A percentile compares a stretch with the other conserved stretches of the same genome.
Conservation (phyloP, 2,329 filamentous ascomycete genomes). For the Cryphonectria nitschkei region DNA sequence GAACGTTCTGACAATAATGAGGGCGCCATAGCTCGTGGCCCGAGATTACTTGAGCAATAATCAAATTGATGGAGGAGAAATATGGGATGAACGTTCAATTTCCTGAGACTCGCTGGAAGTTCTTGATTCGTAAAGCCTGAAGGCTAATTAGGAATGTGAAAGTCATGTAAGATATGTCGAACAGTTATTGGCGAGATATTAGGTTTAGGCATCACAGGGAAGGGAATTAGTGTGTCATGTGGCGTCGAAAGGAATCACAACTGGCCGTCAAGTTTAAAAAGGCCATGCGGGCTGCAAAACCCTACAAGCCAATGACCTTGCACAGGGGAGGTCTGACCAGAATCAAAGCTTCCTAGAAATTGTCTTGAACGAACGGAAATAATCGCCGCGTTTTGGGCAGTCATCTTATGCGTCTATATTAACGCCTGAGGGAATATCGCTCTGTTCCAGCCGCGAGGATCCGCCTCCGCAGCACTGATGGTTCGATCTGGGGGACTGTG, state of each 20-base stretch:
- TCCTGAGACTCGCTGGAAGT: too few relatives aligned
- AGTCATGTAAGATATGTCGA: neutral
- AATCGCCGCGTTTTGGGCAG: slow-evolving; percentile 13
- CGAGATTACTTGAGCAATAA: neutral
- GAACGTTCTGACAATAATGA: neutral
- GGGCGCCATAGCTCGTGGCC: neutral
- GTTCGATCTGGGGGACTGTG: slow-evolving; percentile 22
- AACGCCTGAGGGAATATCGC: neutral
- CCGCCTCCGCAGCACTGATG: slow-evolving; percentile 20
- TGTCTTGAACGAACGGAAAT: slow-evolving; percentile 16
- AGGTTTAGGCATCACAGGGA: neutral
- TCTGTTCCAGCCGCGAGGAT: slow-evolving; percentile 4
- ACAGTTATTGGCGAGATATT: neutral
- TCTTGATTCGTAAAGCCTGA: neutral
- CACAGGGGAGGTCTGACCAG: neutral
- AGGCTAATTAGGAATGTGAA: neutral
- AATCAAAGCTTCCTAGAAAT: slow-evolving; percentile 7
- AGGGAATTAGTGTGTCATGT: neutral
- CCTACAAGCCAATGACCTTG: neutral
- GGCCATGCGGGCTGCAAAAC: neutral
- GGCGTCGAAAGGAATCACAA: neutral
- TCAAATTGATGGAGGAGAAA: neutral
- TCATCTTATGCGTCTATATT: slow-evolving; percentile 2
- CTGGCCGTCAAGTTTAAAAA: neutral
- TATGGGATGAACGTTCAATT: too few relatives aligned